Evolutionary conservation across 805 yeast genomes (phyloP), one percentile per base, ranked within the genome.

Genomic region (Saturnispora quitensis): DNA sequence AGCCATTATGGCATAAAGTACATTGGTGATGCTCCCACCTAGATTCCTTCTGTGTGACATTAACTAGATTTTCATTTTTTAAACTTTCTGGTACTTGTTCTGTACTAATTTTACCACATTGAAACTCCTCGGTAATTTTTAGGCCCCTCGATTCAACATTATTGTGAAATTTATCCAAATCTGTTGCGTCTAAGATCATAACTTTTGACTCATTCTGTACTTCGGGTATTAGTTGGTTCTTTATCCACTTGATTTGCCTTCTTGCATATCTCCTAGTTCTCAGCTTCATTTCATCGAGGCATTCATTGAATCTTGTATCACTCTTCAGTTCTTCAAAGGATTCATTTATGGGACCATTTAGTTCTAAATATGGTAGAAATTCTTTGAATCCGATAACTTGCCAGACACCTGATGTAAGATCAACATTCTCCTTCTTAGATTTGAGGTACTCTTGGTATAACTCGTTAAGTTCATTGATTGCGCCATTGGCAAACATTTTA

Each of bases 351-450:
- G 28, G 31, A 56, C 24, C 53, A 80, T 52, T 9, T 13, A 43
- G 18, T 7, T 40, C 40, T 25, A 66, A 55, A 40, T 53, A 88
- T 1, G 95, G 91, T 36, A 87, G 62, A 62, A 89, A 89, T 61
- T 89, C 96, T 63, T 88, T 87, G 67, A 87, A 93, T 1, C 98
- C 98, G 60, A 91, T 87, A 1, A 87, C 96, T 68, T 93, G 98
- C 89, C 89, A 89, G 0, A 91, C 76, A 2, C 98, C 98, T 53
- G 76, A 71, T 50, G 85, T 84, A 52, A 79, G 68, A 53, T 28
- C 49, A 3, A 17, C 45, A 4, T n/a, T 43, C 9, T 84, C 80
- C 8, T 43, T 43, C 22, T 60, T 63, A 1, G 61, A 57, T 10
- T 64, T 65, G 12, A 47, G n/a, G 45, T 76, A 84, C 27, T 68